A percentile compares a stretch with the other conserved stretches of the same genome.
Conservation (phyloP, 345 rosid genomes). For the Cardiospermum halicacabum region DNA sequence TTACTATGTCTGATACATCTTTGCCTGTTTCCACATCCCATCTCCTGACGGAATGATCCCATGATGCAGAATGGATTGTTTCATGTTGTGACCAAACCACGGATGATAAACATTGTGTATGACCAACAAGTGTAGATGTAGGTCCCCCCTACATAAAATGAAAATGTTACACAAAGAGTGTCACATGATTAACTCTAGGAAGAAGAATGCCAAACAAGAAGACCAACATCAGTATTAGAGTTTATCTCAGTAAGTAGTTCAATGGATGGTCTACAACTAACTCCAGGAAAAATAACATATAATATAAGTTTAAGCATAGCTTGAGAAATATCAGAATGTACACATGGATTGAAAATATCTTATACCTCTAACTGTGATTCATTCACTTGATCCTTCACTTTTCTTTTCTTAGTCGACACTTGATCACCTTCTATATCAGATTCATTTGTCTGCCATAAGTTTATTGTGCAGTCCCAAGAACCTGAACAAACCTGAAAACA, state of each 20-base stretch:
- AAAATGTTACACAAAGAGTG: not conserved
- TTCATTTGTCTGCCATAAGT: conserved; percentile 66
- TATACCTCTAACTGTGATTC: conserved; percentile 78
- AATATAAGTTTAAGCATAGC: not conserved
- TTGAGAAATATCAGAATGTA: conserved; percentile 13
- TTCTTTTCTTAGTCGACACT: conserved; percentile 79
- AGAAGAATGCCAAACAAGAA: no score
- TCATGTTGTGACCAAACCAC: conserved; percentile 79
- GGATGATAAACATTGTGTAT: conserved; percentile 78
- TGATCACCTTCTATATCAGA: conserved; percentile 43
- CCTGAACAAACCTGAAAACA: conserved; percentile 73
- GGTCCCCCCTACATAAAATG: conserved; percentile 63
- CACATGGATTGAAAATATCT: not conserved
- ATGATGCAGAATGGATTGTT: conserved; percentile 77
- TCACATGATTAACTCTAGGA: no score
- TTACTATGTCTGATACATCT: conserved; percentile 61
- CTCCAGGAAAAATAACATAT: not conserved
- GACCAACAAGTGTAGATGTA: conserved; percentile 74
- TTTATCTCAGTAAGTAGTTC: not conserved
- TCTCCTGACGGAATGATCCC: conserved; percentile 87
- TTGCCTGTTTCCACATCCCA: conserved; percentile 93
- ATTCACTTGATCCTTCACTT: conserved; percentile 51
- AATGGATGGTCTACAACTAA: not conserved
- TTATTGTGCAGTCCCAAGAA: conserved; percentile 90
- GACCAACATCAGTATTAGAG: no score